Conservation (phyloP, 495 filamentous ascomycete genomes). For the Margaritispora aquatica region DNA sequence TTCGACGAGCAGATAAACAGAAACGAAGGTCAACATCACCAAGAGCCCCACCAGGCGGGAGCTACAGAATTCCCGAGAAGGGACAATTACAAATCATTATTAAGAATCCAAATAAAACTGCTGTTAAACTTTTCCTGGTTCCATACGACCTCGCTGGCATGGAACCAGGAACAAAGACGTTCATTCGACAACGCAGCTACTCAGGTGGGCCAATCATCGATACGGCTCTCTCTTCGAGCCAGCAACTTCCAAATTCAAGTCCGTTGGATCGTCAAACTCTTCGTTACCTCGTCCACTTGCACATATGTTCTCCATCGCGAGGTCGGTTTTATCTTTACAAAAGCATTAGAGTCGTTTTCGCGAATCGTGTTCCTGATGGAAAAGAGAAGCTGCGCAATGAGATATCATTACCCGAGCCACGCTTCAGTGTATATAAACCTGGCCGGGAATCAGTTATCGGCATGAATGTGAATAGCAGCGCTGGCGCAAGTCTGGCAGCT, state of each 20-base stretch:
- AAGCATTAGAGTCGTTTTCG: slow-evolving; percentile 90
- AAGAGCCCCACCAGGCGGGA: slow-evolving; percentile 71
- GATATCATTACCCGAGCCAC: slow-evolving; percentile 80
- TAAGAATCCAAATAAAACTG: slow-evolving; percentile 94
- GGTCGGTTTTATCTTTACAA: slow-evolving; percentile 90
- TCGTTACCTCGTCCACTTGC: slow-evolving; percentile 88
- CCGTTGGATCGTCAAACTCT: slow-evolving; percentile 67
- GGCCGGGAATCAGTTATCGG: slow-evolving; percentile 40
- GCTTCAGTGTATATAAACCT: slow-evolving; percentile 80
- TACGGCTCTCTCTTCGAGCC: slow-evolving; percentile 17
- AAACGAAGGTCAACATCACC: slow-evolving; percentile 62
- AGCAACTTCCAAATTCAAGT: slow-evolving; percentile 17
- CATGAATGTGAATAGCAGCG: slow-evolving; percentile 12
- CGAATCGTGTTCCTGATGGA: slow-evolving; percentile 93
- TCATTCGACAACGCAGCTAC: slow-evolving; percentile 91
- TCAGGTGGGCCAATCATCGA: slow-evolving; percentile 76
- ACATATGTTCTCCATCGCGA: slow-evolving; percentile 81
- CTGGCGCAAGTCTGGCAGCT: slow-evolving; percentile 36
- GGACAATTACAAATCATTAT: slow-evolving; percentile 96
- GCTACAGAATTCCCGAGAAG: slow-evolving; percentile 91
- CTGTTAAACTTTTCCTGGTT: slow-evolving; percentile 89
- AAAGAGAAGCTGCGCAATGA: slow-evolving; percentile 93
- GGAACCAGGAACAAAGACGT: slow-evolving; percentile 92
- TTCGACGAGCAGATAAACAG: slow-evolving; percentile 37
- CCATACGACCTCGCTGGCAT: slow-evolving; percentile 96